A percentile compares a stretch with the other conserved stretches of the same genome.
phyloP scores from a whole-genome alignment of 202 grass and related monocot genomes.

The Zizania palustris region DNA sequence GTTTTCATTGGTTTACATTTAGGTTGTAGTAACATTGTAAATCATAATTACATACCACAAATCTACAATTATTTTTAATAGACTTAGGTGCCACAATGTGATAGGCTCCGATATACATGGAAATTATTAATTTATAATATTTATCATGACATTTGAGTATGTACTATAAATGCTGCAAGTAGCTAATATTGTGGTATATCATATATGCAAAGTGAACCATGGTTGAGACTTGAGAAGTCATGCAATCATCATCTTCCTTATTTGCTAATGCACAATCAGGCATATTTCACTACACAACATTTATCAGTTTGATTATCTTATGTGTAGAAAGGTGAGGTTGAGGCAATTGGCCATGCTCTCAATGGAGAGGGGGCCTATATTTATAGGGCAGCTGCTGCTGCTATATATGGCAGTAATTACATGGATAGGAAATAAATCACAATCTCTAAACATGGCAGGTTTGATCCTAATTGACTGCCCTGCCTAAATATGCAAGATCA shows the following conservation, averaged over 20 bases:
- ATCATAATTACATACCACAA: neutral
- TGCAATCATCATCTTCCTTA: neutral
- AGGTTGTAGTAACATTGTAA: conserved; percentile 2
- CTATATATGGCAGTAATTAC: no score
- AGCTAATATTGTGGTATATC: conserved; percentile 2
- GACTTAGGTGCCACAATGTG: neutral
- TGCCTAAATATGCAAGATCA: no score
- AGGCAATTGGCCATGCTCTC: no score
- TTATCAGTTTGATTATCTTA: conserved; percentile 18
- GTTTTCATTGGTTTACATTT: conserved; percentile 31
- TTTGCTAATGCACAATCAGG: neutral
- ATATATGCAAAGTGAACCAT: neutral
- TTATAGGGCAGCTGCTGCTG: no score
- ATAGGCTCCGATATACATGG: neutral
- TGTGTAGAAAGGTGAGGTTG: no score
- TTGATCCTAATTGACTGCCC: no score
- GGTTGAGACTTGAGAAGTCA: conserved; percentile 14
- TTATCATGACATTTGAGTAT: neutral
- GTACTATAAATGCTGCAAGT: neutral
- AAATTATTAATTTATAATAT: neutral
- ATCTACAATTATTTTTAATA: no score
- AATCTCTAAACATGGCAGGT: no score
- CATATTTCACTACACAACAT: neutral
- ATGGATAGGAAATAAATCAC: no score
- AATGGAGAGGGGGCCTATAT: no score